phyloP scores from a whole-genome alignment of 257 asterid genomes.

The Capsicum rhomboideum region DNA sequence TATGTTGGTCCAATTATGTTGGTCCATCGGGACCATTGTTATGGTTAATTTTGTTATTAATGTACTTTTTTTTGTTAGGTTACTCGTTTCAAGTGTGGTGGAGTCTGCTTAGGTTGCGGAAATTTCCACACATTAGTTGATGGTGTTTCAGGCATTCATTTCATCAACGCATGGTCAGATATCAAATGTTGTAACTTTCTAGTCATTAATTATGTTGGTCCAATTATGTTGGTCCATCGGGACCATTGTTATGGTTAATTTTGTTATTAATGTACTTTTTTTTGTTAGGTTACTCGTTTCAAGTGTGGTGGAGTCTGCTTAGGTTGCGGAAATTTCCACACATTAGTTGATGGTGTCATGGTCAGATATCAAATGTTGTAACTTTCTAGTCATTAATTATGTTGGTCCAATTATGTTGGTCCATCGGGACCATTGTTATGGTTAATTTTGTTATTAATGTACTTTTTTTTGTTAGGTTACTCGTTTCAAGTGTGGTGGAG shows the following conservation, averaged over 20 bases:
- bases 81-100: slow-evolving; percentile 41
- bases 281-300: slow-evolving; percentile 29
- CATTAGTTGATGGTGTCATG: slow-evolving; percentile 30
- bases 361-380: too few species aligned
- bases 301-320: slow-evolving; percentile 38
- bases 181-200: slow-evolving; percentile 18
- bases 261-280: neutral
- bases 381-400: too few species aligned
- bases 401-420: too few species aligned
- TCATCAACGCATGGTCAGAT: slow-evolving; percentile 33
- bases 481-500: slow-evolving; percentile 41
- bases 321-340: slow-evolving; percentile 21
- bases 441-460: neutral
- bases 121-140: slow-evolving; percentile 31
- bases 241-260: too few species aligned
- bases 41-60: neutral
- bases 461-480: slow-evolving; percentile 21
- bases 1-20: too few species aligned
- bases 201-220: too few species aligned
- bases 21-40: neutral
- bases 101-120: slow-evolving; percentile 29
- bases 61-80: slow-evolving; percentile 13
- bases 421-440: neutral
- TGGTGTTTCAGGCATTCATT: slow-evolving; percentile 16
- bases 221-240: too few species aligned